Evolutionary conservation across 805 yeast genomes (phyloP).

Genomic region (Cyberlindnera japonica): DNA sequence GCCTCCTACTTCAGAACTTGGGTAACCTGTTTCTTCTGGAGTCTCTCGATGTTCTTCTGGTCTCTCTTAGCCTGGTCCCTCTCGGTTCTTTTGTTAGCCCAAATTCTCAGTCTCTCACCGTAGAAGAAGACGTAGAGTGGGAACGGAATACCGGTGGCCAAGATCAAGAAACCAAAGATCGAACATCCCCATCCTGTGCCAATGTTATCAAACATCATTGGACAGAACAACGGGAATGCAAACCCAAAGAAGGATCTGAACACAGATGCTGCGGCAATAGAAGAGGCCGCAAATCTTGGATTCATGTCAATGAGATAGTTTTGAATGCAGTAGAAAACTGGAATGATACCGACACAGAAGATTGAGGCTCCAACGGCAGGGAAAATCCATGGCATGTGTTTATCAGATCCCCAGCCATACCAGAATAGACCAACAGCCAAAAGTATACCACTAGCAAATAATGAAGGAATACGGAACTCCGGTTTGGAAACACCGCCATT

Average conservation of each 20-base stretch:
- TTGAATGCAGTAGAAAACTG: constrained; percentile 66
- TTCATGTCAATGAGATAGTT: constrained; percentile 70
- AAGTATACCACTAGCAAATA: constrained; percentile 46
- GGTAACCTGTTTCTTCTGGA: constrained; percentile 20
- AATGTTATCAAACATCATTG: constrained; percentile 48
- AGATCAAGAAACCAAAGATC: constrained; percentile 53
- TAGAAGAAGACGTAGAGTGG: constrained; percentile 53
- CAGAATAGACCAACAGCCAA: constrained; percentile 61
- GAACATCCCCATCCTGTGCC: constrained; percentile 75
- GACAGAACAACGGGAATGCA: constrained; percentile 63
- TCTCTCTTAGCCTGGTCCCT: constrained; percentile 44
- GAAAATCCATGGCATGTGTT: constrained; percentile 55
- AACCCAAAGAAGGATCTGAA: constrained; percentile 67
- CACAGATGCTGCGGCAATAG: constrained; percentile 65
- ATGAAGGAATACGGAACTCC: constrained; percentile 53
- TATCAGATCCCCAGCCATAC: constrained; percentile 70
- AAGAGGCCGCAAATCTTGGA: constrained; percentile 64
- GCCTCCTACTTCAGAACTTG: constrained; percentile 9
- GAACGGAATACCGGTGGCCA: constrained; percentile 62
- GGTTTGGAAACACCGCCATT: constrained; percentile 58
- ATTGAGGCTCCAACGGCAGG: constrained; percentile 58
- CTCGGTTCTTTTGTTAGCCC: constrained; percentile 53
- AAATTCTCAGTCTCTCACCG: constrained; percentile 55
- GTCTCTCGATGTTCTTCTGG: constrained; percentile 36
- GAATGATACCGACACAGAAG: constrained; percentile 56